These are phyloP conservation scores for Saksenaea oblongispora DNA, from an alignment of 371 early-diverging fungal species.

Conservation along the genomic window DNA sequence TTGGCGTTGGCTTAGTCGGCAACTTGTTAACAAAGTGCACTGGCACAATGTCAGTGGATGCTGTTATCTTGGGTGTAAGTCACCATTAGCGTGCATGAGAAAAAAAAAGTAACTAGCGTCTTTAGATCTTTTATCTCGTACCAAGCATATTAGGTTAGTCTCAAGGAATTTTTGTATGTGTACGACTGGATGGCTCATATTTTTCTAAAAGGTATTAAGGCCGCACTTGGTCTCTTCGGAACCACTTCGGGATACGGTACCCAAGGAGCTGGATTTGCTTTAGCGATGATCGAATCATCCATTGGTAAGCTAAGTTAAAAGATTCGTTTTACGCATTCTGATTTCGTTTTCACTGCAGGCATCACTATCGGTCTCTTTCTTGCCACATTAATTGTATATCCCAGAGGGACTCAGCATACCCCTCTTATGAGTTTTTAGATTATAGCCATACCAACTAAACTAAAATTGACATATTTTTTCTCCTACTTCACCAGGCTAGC, in stretches of 20 bases:
- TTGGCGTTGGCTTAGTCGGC: conserved; percentile 55
- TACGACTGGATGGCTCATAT: not conserved
- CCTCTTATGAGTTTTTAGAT: conserved; percentile 62
- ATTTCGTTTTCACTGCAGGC: conserved; percentile 21
- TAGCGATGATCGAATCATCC: conserved; percentile 44
- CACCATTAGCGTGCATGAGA: not conserved
- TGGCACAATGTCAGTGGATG: conserved; percentile 57
- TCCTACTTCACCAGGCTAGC: conserved; percentile 30
- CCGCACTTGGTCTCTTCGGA: conserved; percentile 49
- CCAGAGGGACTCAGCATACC: conserved; percentile 55
- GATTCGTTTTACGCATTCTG: not conserved
- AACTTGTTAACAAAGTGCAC: conserved; percentile 56
- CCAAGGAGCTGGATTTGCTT: conserved; percentile 46
- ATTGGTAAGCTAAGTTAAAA: conserved; percentile 16
- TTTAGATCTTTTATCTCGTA: conserved; percentile 49
- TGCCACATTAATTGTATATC: conserved; percentile 57
- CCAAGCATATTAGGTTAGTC: conserved; percentile 54
- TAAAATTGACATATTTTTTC: not conserved
- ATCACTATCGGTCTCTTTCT: conserved; percentile 64
- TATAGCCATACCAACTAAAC: not conserved
- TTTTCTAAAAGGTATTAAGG: conserved; percentile 34
- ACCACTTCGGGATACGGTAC: conserved; percentile 27
- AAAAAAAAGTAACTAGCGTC: not conserved
- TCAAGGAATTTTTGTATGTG: not conserved
- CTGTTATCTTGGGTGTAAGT: conserved; percentile 53